A percentile compares a stretch with the other conserved stretches of the same genome.
These are phyloP conservation scores for Myriosclerotinia scirpicola DNA, from an alignment of 2,329 filamentous ascomycete species.

Conservation along the genomic window DNA sequence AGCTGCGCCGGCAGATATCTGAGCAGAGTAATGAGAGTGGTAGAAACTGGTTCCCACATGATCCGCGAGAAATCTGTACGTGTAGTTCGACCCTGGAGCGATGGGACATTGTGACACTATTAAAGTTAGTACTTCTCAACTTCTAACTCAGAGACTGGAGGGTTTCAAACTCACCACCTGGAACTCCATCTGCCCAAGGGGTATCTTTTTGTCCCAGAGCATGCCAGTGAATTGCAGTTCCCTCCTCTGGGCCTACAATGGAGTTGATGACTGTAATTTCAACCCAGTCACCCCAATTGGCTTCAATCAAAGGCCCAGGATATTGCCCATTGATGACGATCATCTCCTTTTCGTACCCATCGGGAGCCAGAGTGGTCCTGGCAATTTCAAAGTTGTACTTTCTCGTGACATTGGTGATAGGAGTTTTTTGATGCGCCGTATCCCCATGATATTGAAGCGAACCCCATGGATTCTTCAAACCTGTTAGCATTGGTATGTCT, in stretches of 20 bases:
- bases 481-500: too few species aligned
- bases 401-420: conserved; percentile 41
- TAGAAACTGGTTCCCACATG: conserved; percentile 55
- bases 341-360: conserved; percentile 53
- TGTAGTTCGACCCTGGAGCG: conserved; percentile 43
- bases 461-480: too few species aligned
- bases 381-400: conserved; percentile 38
- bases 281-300: conserved; percentile 43
- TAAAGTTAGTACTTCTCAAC: too few species aligned
- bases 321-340: conserved; percentile 42
- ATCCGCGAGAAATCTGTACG: conserved; percentile 28
- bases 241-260: conserved; percentile 47
- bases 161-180: conserved; percentile 32
- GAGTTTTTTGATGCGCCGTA: too few species aligned
- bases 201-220: conserved; percentile 46
- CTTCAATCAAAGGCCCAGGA: conserved; percentile 39
- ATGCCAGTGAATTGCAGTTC: conserved; percentile 46
- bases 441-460: too few species aligned
- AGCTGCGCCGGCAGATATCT: conserved; percentile 54
- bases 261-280: conserved; percentile 69
- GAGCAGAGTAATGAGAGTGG: conserved; percentile 54
- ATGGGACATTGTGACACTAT: conserved; percentile 62
- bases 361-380: conserved; percentile 38
- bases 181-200: conserved; percentile 43
- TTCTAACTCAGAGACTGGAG: too few species aligned